These are phyloP conservation scores for Erigeron philadelphicus DNA, from an alignment of 140 eudicot species.

Conservation along the genomic window DNA sequence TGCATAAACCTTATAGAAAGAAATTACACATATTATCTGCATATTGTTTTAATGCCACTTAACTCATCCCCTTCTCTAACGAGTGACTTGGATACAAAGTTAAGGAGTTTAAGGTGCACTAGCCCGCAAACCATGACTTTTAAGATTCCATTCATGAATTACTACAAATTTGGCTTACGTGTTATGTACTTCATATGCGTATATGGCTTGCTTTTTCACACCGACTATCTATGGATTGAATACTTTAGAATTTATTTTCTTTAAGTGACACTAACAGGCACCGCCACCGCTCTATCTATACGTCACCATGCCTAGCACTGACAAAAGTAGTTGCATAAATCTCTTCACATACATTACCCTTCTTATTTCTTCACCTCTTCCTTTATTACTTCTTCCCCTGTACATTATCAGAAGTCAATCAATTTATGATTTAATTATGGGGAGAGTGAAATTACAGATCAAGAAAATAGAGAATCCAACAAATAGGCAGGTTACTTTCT, in stretches of 20 bases:
- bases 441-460: slow-evolving; percentile 82
- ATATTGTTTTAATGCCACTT: neutral
- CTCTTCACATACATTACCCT: slow-evolving; percentile 28
- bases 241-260: slow-evolving; percentile 31
- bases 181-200: neutral
- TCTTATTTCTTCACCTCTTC: slow-evolving; percentile 29
- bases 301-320: slow-evolving; percentile 39
- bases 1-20: neutral
- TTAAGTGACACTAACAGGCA: slow-evolving; percentile 36
- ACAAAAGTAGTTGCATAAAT: slow-evolving; percentile 34
- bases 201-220: slow-evolving; percentile 25
- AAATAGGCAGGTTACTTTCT: slow-evolving; percentile 84
- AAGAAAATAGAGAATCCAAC: slow-evolving; percentile 84
- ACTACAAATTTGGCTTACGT: slow-evolving; percentile 24
- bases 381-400: slow-evolving; percentile 15
- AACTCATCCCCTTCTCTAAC: neutral
- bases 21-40: neutral
- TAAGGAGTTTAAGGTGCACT: slow-evolving; percentile 27
- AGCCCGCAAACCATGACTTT: slow-evolving; percentile 33
- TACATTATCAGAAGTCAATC: slow-evolving; percentile 9
- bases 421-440: slow-evolving; percentile 38
- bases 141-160: slow-evolving; percentile 16
- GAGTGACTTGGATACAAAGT: slow-evolving; percentile 24
- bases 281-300: slow-evolving; percentile 39
- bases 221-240: slow-evolving; percentile 3